These are phyloP conservation scores for Colletotrichum karsti DNA, from an alignment of 2,329 filamentous ascomycete genomes.

Conservation along the genomic window DNA sequence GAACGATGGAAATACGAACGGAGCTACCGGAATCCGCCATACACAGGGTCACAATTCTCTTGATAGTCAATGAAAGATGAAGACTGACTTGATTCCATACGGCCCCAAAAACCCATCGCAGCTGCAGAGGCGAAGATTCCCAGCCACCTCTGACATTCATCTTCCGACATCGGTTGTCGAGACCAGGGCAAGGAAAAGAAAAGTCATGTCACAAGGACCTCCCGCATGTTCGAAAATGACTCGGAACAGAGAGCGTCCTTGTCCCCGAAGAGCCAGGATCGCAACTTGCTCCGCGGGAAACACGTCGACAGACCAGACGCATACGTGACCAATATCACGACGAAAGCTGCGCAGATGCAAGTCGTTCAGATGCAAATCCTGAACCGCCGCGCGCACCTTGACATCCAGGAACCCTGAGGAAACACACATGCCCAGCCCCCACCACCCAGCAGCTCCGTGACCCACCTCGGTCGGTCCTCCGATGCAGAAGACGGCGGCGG, in stretches of 20 bases:
- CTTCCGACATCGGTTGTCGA: conserved; percentile 5
- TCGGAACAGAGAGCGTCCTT: neutral
- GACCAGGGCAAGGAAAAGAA: neutral
- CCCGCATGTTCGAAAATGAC: neutral
- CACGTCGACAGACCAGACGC: neutral
- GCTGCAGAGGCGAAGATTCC: neutral
- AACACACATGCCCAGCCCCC: neutral
- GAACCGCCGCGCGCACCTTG: neutral
- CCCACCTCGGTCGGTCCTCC: conserved; percentile 8
- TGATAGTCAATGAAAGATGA: too few species aligned
- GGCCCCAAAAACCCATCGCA: too few species aligned
- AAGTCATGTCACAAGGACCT: neutral
- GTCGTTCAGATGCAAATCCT: neutral
- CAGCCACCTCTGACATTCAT: neutral
- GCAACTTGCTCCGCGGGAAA: neutral
- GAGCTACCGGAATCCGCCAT: too few species aligned
- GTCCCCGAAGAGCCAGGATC: neutral
- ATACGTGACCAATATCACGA: neutral
- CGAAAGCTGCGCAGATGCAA: neutral
- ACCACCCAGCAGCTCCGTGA: neutral
- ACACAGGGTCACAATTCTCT: too few species aligned
- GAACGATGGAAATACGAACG: too few species aligned
- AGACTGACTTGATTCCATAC: too few species aligned
- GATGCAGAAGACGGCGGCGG: conserved; percentile 13
- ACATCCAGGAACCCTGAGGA: neutral